Percentiles rank a stretch among this genome's conserved stretches.
Conservation (phyloP, 2,329 filamentous ascomycete species). For the Trichoderma harzianum region DNA sequence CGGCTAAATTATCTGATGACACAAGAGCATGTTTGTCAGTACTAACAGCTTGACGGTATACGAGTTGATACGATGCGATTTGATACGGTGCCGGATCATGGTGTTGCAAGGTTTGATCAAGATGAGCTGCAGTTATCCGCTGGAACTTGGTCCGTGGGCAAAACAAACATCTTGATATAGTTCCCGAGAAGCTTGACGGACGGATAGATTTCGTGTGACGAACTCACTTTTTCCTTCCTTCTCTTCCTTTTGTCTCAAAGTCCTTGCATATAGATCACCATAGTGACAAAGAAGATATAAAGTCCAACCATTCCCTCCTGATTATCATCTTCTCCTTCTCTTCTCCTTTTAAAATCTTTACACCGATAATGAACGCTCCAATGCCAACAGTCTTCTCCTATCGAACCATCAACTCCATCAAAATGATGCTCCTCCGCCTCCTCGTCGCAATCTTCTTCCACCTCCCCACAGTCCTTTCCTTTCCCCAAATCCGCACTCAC, state of each 20-base stretch:
- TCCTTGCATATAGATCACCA: not conserved
- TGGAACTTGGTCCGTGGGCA: not conserved
- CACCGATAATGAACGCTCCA: not conserved
- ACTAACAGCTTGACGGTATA: not conserved
- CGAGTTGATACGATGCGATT: not conserved
- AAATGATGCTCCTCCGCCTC: not conserved
- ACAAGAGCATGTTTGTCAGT: not conserved
- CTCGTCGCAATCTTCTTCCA: constrained; percentile 4
- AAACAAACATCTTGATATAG: constrained; percentile 6
- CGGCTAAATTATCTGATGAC: not conserved
- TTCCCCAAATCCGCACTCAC: not conserved
- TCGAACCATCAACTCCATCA: not conserved
- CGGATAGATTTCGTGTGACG: not conserved
- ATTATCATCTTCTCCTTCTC: not conserved
- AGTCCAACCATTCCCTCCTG: not conserved
- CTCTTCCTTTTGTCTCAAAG: not conserved
- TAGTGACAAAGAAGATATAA: not conserved
- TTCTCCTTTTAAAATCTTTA: too few species aligned
- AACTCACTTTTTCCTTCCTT: not conserved
- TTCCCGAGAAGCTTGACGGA: not conserved
- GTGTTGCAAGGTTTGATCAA: not conserved
- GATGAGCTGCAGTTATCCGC: not conserved
- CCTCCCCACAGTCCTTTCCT: constrained; percentile 1
- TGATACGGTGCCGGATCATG: not conserved
- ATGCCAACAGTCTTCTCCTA: not conserved